Base-by-base conservation (phyloP, 331 rosid species). In the Pyracantha coccinea region DNA sequence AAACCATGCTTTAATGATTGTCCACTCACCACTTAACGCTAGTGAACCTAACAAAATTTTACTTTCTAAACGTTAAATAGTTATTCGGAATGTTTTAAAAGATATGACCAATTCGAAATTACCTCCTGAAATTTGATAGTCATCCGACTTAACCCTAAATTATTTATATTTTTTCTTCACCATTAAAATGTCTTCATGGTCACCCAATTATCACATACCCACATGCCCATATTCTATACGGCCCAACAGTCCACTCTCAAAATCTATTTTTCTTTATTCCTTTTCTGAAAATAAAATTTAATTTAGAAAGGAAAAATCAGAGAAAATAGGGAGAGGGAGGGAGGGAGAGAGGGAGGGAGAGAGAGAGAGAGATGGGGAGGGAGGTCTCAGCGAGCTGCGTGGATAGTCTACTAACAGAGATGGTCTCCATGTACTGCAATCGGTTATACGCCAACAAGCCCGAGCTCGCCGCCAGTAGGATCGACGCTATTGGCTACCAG, bases 401-500 rank as follows among this genome's bases (percentile, higher is more conserved):
- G 29, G 96, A 94, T 80, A 86, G 96, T 81, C 65, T 92, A 25
- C 80, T 92, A 66, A 94, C 96, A 44, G 99, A 94, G 84, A 92
- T 92, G 96, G 97, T 94, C 2, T 81, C 96, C 15, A 85, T 91
- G 19, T 92, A 94, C 65, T 90, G 90, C 87, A 85, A 85, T 76
- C 95, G 93, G 20, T 90, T 94, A 81, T 94, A 92, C 74, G 92
- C 97, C 83, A 86, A 80, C 72, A 94, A 92, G 78, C 96, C 97
- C 19, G 99, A 94, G 64, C 97, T 94, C 50, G 97, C 99, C 20
- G 97, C 99, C 38, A 94, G 96, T 45, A 83, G 96, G 71, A 94
- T 94, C 83, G 99, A 94, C 63, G 97, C 99, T 76, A 94, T 94
- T 59, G 99, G 97, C 57, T 94, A 88, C 81, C 97, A 94, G 86